Base-by-base conservation (phyloP, 2,329 filamentous ascomycete genomes). In the Hypoxylon sp. region DNA sequence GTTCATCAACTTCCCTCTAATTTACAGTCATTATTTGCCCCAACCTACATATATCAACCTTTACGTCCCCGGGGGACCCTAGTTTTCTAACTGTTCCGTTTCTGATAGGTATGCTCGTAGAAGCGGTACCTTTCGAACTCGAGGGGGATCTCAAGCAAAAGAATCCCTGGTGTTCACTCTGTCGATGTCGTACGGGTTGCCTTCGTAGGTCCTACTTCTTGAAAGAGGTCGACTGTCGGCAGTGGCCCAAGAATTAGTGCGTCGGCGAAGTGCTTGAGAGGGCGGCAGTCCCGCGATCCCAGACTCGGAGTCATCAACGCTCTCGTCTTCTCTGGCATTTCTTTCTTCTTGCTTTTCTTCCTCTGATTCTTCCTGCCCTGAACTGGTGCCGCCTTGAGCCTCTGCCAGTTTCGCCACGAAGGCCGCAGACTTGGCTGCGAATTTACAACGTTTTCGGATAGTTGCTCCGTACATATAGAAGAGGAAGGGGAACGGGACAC, bases 401-500 rank as follows among this genome's bases (percentile, higher is more conserved):
- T 74, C 71, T 22, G 76, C 72, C 59, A 76, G 70, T 63, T 78
- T 79, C 52, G 77, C 76, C 77, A 91, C 83, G 65, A 91, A 85
- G 2, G 80, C 83, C 14, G 88, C 87, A 4, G 90, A 85, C 77
- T 92, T 83, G 3, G 86, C 84, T 5, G 90, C 87, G 74, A 85
- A 93, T 78, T 89, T 88, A 83, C 90, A 92, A 72, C 82, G 85
- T 73, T 82, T 78, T n/a, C 90, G 84, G 70, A 93, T 89, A 28
- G 63, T n/a, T 9, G 77, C 78, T 30, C 91, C 91, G 75, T 92
- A 92, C 72, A 85, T 88, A 79, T 91, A 91, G 77, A 93, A 92
- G 20, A 93, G 77, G 78, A 91, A 90, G 0, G 91, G 91, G 72
- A 91, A 89, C 0, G 91, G 90, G 9, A 92, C 81, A 76, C 90